phyloP scores from a whole-genome alignment of 192 early-diverging fungal species.

The Coemansia sp. region DNA sequence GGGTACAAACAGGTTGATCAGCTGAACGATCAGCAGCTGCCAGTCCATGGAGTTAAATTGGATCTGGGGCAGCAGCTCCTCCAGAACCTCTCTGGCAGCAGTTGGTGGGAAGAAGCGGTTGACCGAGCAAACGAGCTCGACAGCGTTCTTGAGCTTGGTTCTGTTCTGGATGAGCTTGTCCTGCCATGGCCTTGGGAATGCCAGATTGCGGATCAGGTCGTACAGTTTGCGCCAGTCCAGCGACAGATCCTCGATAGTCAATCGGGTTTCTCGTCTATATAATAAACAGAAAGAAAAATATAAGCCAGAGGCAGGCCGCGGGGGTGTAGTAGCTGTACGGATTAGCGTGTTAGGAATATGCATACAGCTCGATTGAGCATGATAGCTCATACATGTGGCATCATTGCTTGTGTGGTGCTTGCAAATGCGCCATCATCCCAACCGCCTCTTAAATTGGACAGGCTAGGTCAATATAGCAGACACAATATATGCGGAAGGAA shows the following conservation, averaged over 20 bases:
- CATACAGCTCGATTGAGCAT: neutral
- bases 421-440: constrained; percentile 1
- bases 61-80: constrained; percentile 73
- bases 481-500: neutral
- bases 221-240: constrained; percentile 78
- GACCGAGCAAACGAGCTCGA: constrained; percentile 26
- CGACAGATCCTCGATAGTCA: constrained; percentile 63
- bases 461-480: neutral
- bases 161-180: constrained; percentile 58
- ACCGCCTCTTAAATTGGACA: neutral
- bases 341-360: neutral
- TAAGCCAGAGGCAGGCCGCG: neutral
- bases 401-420: neutral
- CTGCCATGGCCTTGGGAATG: constrained; percentile 70
- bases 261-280: constrained; percentile 48
- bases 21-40: constrained; percentile 58
- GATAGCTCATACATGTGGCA: neutral
- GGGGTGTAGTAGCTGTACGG: neutral
- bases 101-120: constrained; percentile 64
- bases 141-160: constrained; percentile 30
- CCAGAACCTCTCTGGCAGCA: constrained; percentile 71
- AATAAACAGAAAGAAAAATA: neutral
- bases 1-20: constrained; percentile 72
- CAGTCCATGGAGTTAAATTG: constrained; percentile 69
- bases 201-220: constrained; percentile 56